These are phyloP conservation scores for Trichophyton rubrum DNA, from an alignment of 2,329 filamentous ascomycete species.

Conservation along the genomic window DNA sequence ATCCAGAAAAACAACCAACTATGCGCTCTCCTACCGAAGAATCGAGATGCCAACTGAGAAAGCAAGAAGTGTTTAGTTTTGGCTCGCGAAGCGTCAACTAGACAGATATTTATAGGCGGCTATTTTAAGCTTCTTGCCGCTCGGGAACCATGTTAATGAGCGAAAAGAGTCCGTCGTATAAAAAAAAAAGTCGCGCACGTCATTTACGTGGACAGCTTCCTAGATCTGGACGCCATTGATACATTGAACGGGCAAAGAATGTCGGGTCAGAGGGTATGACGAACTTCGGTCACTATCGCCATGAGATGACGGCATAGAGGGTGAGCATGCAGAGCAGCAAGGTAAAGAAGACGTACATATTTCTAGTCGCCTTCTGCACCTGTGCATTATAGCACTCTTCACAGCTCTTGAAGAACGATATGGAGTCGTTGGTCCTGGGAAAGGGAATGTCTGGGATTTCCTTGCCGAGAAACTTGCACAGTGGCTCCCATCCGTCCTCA, in stretches of 20 bases:
- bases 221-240: not conserved
- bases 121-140: not conserved
- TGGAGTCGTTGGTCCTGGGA: constrained; percentile 21
- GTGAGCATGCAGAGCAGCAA: not conserved
- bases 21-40: not conserved
- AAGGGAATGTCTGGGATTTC: constrained; percentile 25
- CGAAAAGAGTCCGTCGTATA: not conserved
- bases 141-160: not conserved
- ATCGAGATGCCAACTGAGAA: not conserved
- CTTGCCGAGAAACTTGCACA: constrained; percentile 32
- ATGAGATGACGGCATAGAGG: not conserved
- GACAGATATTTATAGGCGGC: not conserved
- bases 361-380: not conserved
- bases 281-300: not conserved
- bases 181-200: not conserved
- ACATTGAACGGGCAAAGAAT: not conserved
- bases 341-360: not conserved
- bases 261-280: not conserved
- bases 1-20: not conserved
- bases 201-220: not conserved
- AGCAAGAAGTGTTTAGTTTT: not conserved
- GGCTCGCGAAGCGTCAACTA: not conserved
- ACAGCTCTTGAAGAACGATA: not conserved
- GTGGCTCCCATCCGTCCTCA: constrained; percentile 37
- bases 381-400: not conserved